Percentiles rank a stretch among this genome's conserved stretches.
Evolutionary conservation across 2,329 filamentous ascomycete genomes (phyloP).

Genomic region (Aschersonia sp.): DNA sequence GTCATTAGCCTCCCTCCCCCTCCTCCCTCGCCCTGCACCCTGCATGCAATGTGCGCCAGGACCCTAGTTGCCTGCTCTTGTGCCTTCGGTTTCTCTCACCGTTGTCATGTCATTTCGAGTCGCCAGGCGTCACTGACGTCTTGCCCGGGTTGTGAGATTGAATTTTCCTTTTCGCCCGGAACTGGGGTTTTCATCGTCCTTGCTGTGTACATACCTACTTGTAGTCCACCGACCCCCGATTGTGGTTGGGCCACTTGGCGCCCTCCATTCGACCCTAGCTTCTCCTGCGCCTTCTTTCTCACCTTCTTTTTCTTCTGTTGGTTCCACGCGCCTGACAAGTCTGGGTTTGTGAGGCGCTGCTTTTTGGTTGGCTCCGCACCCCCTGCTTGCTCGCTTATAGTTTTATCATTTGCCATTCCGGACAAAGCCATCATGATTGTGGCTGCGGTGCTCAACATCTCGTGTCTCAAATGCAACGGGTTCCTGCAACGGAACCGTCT

Average conservation of each 20-base stretch:
- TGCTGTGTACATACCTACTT: too few relatives aligned
- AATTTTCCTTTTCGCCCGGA: neutral
- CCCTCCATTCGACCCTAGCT: neutral
- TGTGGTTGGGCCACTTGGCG: neutral
- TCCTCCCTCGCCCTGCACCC: neutral
- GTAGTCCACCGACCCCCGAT: too few relatives aligned
- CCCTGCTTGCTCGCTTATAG: conserved; percentile 1
- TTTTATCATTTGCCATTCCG: neutral
- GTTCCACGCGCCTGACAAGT: neutral
- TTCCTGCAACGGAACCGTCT: conserved; percentile 1
- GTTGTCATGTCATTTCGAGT: neutral
- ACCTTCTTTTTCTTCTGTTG: neutral
- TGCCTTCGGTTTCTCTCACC: neutral
- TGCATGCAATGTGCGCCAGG: neutral
- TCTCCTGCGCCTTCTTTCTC: neutral
- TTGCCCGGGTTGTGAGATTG: neutral
- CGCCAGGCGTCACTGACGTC: neutral
- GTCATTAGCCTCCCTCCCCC: neutral
- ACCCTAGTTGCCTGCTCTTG: neutral
- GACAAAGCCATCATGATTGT: neutral
- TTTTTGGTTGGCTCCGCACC: neutral
- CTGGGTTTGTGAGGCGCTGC: neutral
- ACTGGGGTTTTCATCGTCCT: too few relatives aligned
- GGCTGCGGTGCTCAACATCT: conserved; percentile 2
- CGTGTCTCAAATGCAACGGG: conserved; percentile 2